Percentiles rank a stretch among this genome's conserved stretches.
Evolutionary conservation across 2,329 filamentous ascomycete species (phyloP).

Genomic region (Pseudogymnoascus sp.): DNA sequence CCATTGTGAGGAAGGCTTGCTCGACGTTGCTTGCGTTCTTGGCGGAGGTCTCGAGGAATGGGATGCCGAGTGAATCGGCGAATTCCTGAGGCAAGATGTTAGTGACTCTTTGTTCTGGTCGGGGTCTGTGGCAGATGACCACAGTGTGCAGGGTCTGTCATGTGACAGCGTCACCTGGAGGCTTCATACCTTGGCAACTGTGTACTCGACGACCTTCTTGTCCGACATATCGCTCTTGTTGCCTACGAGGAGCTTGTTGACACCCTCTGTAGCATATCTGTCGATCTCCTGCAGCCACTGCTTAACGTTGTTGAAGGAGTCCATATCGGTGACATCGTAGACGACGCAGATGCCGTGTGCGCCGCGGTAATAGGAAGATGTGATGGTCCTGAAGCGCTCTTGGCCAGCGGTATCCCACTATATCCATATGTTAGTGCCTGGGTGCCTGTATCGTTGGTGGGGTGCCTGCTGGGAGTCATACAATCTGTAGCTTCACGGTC

Average conservation of each 20-base stretch:
- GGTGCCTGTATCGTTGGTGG: not conserved
- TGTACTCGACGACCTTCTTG: conserved; percentile 99
- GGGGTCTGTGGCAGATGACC: conserved; percentile 4
- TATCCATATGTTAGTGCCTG: not conserved
- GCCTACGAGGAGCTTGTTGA: conserved; percentile 98
- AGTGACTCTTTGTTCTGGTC: conserved; percentile 9
- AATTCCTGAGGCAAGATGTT: conserved; percentile 62
- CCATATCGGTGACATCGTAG: conserved; percentile 99
- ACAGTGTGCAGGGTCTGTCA: conserved; percentile 8
- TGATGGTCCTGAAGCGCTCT: conserved; percentile 99
- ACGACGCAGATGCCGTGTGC: conserved; percentile 99
- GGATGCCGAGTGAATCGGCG: conserved; percentile 95
- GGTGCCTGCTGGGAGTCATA: conserved; percentile 42
- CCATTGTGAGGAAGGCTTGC: conserved; percentile 99
- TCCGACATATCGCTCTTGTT: conserved; percentile 99
- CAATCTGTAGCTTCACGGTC: conserved; percentile 99
- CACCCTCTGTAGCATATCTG: conserved; percentile 95
- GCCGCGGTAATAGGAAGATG: conserved; percentile 97
- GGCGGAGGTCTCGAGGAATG: conserved; percentile 98
- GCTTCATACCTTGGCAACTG: conserved; percentile 82
- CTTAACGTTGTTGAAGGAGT: conserved; percentile 99
- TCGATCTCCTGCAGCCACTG: conserved; percentile 99
- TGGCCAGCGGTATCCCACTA: conserved; percentile 99
- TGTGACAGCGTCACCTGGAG: conserved; percentile 19
- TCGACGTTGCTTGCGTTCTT: conserved; percentile 99